Percentiles rank a stretch among this genome's conserved stretches.
These are phyloP conservation scores for Fraxinus albicans DNA, from an alignment of 305 asterid species.

Conservation along the genomic window DNA sequence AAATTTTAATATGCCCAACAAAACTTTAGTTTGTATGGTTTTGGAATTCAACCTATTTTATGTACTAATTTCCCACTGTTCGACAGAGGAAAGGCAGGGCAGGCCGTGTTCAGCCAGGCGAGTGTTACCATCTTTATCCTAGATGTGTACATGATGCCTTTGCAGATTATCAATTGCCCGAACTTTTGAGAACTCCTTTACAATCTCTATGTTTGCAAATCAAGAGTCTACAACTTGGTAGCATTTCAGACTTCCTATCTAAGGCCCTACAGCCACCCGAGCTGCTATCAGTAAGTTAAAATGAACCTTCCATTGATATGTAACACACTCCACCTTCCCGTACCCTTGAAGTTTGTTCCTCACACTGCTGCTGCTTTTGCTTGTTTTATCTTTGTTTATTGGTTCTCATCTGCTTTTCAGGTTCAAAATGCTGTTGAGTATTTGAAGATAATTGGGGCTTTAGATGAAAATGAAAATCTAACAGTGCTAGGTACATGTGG, in stretches of 20 bases:
- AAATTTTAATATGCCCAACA: background rate
- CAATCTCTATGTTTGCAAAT: conserved; percentile 97
- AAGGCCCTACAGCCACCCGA: conserved; percentile 95
- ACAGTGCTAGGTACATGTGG: conserved; percentile 65
- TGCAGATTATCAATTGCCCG: conserved; percentile 94
- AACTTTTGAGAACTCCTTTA: conserved; percentile 91
- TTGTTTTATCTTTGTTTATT: conserved; percentile 11
- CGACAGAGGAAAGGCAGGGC: conserved; percentile 96
- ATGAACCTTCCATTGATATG: conserved; percentile 1
- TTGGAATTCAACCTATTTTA: background rate
- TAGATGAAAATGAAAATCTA: conserved; percentile 81
- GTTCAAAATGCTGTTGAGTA: conserved; percentile 91
- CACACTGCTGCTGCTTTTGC: conserved; percentile 7
- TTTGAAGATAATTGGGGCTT: conserved; percentile 89
- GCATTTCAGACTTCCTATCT: conserved; percentile 82
- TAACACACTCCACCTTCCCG: conserved; percentile 5
- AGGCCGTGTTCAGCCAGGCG: conserved; percentile 98
- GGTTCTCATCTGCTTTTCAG: conserved; percentile 44
- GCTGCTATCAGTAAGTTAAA: conserved; percentile 70
- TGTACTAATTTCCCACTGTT: conserved; percentile 25
- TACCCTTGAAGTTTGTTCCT: conserved; percentile 14
- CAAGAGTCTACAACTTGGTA: conserved; percentile 86
- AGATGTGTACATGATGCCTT: conserved; percentile 80
- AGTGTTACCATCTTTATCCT: conserved; percentile 95
- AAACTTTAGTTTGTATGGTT: background rate